Conservation (phyloP, 768 basidiomycete species). For the Rhodosporidiobolus odoratus region DNA sequence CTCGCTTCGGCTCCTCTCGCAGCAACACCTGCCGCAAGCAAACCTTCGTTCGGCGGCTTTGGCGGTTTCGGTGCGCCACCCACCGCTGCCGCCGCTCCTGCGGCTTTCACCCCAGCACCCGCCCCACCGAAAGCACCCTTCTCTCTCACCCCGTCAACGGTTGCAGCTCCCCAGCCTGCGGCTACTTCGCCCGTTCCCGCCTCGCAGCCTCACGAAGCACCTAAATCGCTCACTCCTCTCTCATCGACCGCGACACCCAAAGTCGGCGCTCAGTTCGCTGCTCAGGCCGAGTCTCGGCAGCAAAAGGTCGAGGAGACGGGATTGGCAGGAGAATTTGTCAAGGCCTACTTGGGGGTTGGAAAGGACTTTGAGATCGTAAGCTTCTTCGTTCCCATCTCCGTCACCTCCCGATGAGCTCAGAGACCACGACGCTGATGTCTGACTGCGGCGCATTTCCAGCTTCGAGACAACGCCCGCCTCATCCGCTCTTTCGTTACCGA, state of each 20-base stretch:
- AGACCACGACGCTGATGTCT: background rate
- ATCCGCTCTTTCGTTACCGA: slow-evolving; percentile 15
- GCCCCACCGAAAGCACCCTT: background rate
- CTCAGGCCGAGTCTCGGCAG: background rate
- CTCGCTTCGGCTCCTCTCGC: too few relatives aligned
- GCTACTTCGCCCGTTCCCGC: background rate
- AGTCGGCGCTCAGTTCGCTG: slow-evolving; percentile 22
- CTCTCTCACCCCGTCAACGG: background rate
- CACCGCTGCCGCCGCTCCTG: background rate
- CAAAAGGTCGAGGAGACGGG: slow-evolving; percentile 38
- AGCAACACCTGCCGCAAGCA: background rate
- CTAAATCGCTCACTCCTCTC: slow-evolving; percentile 3
- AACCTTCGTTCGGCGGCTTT: background rate
- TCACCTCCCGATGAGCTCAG: background rate
- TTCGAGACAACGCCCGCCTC: slow-evolving; percentile 1
- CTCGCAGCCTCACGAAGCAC: background rate
- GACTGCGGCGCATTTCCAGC: slow-evolving; percentile 13
- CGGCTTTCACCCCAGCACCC: background rate
- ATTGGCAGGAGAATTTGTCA: slow-evolving; percentile 41
- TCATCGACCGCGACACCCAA: slow-evolving; percentile 6
- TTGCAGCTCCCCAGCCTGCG: background rate
- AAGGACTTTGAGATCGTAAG: slow-evolving; percentile 36
- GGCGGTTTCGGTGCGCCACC: background rate
- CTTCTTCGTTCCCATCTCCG: background rate
- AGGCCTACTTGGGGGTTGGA: slow-evolving; percentile 32